Evolutionary conservation across 768 basidiomycete species (phyloP).

Genomic region (Termitomyces titanicus): DNA sequence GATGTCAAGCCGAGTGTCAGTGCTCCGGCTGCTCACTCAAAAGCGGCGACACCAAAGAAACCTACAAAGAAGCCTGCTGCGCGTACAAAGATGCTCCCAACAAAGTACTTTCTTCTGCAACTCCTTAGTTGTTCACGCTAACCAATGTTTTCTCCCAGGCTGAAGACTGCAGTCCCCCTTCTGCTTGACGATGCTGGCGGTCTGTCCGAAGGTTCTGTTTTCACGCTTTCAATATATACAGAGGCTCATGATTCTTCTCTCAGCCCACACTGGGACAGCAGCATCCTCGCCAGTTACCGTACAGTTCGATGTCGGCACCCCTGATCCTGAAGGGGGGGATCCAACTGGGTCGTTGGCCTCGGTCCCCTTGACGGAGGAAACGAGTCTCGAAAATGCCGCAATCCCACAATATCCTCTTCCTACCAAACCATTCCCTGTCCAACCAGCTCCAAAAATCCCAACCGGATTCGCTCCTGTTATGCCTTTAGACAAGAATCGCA

Average conservation of each 20-base stretch:
- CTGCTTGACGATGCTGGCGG: conserved; percentile 47
- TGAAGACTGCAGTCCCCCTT: conserved; percentile 28
- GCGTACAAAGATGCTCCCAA: conserved; percentile 29
- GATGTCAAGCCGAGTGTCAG: conserved; percentile 12
- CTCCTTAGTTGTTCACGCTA: conserved; percentile 6
- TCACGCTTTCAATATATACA: not conserved
- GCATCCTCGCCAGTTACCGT: conserved; percentile 67
- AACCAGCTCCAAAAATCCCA: conserved; percentile 71
- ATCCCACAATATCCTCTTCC: conserved; percentile 77
- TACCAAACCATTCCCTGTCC: conserved; percentile 80
- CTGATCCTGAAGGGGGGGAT: conserved; percentile 42
- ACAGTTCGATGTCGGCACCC: conserved; percentile 42
- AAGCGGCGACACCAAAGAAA: conserved; percentile 47
- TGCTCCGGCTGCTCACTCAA: conserved; percentile 25
- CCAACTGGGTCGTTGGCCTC: conserved; percentile 25
- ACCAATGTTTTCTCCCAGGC: conserved; percentile 12
- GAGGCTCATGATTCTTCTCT: not conserved
- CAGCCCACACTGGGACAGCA: conserved; percentile 65
- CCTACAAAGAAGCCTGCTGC: conserved; percentile 38
- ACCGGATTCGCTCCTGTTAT: conserved; percentile 67
- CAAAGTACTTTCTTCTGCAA: conserved; percentile 26
- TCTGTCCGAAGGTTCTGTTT: conserved; percentile 56
- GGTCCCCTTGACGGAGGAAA: conserved; percentile 35
- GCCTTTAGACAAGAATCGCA: conserved; percentile 61
- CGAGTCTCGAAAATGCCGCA: conserved; percentile 54